These are phyloP conservation scores for Blastobotrys americana DNA, from an alignment of 805 yeast species.

Conservation along the genomic window DNA sequence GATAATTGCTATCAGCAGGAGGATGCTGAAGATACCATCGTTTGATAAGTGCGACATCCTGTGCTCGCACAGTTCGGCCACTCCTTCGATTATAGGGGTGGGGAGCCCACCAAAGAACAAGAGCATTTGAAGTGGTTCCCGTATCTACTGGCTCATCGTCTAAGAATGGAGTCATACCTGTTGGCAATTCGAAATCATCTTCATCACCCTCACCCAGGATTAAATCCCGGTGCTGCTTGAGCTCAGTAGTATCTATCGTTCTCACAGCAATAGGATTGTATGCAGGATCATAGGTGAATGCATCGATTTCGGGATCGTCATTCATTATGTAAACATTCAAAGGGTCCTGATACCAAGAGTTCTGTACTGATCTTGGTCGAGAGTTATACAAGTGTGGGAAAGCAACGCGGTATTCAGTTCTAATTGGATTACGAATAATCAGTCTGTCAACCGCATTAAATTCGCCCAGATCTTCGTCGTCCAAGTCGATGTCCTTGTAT, in stretches of 20 bases:
- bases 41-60: constrained; percentile 82
- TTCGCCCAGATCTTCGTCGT: constrained; percentile 74
- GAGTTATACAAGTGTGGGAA: constrained; percentile 82
- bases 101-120: constrained; percentile 73
- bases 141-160: constrained; percentile 39
- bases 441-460: constrained; percentile 84
- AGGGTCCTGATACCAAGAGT: constrained; percentile 61
- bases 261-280: constrained; percentile 46
- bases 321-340: constrained; percentile 42
- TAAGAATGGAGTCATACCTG: constrained; percentile 30
- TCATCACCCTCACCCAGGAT: constrained; percentile 30
- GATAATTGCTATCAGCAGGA: constrained; percentile 38
- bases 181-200: constrained; percentile 38
- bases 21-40: constrained; percentile 74
- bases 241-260: constrained; percentile 19
- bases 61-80: constrained; percentile 70
- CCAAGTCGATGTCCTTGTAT: constrained; percentile 55
- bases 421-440: constrained; percentile 66
- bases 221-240: constrained; percentile 14
- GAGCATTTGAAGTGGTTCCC: constrained; percentile 43
- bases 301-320: constrained; percentile 45
- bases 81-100: constrained; percentile 74
- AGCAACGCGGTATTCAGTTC: constrained; percentile 81
- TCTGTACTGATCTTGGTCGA: constrained; percentile 54
- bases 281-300: constrained; percentile 48